Base-by-base conservation (phyloP, 2,329 filamentous ascomycete species). In the Beauveria bassiana region DNA sequence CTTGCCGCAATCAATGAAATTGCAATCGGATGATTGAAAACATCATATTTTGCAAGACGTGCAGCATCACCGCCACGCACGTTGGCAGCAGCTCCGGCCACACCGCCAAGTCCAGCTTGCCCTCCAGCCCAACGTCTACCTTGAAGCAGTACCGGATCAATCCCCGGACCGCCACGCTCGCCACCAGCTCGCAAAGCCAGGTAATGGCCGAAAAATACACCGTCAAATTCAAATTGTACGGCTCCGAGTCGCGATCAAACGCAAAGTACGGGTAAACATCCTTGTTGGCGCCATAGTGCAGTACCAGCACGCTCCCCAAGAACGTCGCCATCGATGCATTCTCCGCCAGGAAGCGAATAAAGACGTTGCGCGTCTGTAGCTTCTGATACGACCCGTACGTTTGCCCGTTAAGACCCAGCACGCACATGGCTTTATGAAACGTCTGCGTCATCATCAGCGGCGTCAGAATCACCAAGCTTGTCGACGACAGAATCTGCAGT, bases 41-140 rank as follows among this genome's bases (percentile, higher is more conserved):
- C 61, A 89, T 72, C 86, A 89, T 89, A 70, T 88, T 89, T 74
- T 89, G 86, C 72, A 88, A 69, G 56, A 88, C 86, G 67, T 89
- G 86, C 70, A 88, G 74, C 75, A 84, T 85, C 24, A 88, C 86
- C 24, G 83, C 84, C 22, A 86, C 82, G 60, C 83, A 83, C 3
- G 86, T 87, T 20, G 86, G 86, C 67, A 89, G 72, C 68, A 89
- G 72, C 75, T 88, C 86, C 2, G 86, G 86, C 83, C 86, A 88
- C 61, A 84, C 81, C 7, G 80, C 81, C 66, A 89, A 74, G 71
- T 89, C 86, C 64, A 83, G 75, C 72, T 83, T 85, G 28, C 84
- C 86, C 74, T 89, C 86, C 46, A 82, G 75, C 20, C 84, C 85
- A 56, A 88, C 84, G 65, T 86, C 81, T 55, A 88, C 80, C 47